Base-by-base conservation (phyloP, 352 stramenopile species). In the Phytophthora rubi region DNA sequence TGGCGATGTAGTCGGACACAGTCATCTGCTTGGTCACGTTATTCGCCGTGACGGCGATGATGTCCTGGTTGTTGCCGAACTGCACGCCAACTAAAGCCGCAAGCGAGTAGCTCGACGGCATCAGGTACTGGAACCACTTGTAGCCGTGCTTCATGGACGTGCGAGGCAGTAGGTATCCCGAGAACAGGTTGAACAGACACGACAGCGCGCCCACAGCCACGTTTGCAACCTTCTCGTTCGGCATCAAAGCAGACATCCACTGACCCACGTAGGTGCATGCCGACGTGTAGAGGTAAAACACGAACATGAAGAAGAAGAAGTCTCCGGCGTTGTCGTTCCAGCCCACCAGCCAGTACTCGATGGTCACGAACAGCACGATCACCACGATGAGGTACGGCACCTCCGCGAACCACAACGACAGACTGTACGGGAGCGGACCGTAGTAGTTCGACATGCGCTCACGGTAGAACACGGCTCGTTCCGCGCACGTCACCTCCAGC, bases 381-480 rank as follows among this genome's bases (percentile, higher is more conserved):
- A 86, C 80, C 1, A 82, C 48, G 6, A 82, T 51, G 33, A 90
- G 45, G 68, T 88, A 88, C 21, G 82, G 82, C 4, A 90, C n/a
- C 47, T 90, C 82, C 0, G 79, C 76, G 10, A 80, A 70, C 54
- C 85, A 85, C 26, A 91, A 54, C 49, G 83, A 89, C 51, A 88
- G 42, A 53, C 62, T 81, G 78, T 88, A 91, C n/a, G 81, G 72
- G 8, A 91, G 63, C 32, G 80, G 73, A 10, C 80, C 77, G 54
- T 89, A 91, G 77, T 89, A 89, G 69, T 88, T 86, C 51, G 81
- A 87, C 79, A 86, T 88, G 16, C 80, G 82, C 56, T 90, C 77
- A 35, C 78, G 75, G 67, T 90, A 90, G 62, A 79, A 90, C 59
- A 88, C 80, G 0, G 78, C 78, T 2, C 82, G 80, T 56, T 90